phyloP scores from a whole-genome alignment of 805 yeast genomes.

The Wickerhamiella brachini region DNA sequence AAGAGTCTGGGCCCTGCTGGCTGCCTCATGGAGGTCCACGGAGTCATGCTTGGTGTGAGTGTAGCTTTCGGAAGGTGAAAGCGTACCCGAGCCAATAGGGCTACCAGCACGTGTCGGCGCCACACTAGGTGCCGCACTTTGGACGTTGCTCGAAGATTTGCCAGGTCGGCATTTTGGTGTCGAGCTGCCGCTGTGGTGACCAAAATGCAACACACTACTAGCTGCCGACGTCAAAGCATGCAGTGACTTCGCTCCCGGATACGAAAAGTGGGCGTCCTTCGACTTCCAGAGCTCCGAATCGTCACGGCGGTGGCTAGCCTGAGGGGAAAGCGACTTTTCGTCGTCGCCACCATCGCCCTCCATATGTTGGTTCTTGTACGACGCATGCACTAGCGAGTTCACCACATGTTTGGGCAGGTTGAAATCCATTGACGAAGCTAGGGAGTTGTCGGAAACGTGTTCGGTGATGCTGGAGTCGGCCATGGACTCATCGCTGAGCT shows the following conservation, averaged over 20 bases:
- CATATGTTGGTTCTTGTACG: neutral
- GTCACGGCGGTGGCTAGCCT: neutral
- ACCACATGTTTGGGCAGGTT: neutral
- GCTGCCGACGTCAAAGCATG: neutral
- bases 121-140: neutral
- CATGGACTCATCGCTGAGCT: neutral
- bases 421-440: neutral
- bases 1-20: neutral
- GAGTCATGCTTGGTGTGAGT: neutral
- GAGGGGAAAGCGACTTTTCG: neutral
- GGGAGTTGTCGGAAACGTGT: neutral
- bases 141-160: neutral
- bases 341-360: neutral
- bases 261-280: neutral
- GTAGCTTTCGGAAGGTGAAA: neutral
- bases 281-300: neutral
- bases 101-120: conserved; percentile 1
- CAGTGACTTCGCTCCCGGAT: neutral
- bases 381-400: neutral
- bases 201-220: neutral
- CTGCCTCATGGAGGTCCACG: neutral
- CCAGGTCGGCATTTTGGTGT: neutral
- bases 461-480: neutral
- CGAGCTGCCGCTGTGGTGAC: neutral
- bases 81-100: neutral